phyloP scores from a whole-genome alignment of 2,329 filamentous ascomycete species.

The Apiospora koreana region DNA sequence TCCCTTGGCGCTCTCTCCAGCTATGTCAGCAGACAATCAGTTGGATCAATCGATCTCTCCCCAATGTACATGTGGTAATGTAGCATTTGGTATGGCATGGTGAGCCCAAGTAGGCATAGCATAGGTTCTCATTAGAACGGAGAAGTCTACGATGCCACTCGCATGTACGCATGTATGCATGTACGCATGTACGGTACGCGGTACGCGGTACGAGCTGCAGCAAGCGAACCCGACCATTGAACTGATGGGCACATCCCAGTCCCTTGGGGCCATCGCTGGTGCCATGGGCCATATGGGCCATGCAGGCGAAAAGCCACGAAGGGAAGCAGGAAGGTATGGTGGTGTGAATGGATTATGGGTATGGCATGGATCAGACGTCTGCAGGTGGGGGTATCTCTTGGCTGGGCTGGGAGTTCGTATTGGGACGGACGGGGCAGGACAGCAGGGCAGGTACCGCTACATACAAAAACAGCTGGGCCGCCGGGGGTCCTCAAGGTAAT shows the following conservation, averaged over 20 bases:
- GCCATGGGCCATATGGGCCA: too few species aligned
- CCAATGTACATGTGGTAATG: not conserved
- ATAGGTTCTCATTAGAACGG: not conserved
- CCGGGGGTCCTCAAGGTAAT: not conserved
- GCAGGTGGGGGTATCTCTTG: slow-evolving; percentile 4
- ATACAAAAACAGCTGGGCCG: not conserved
- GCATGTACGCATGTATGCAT: not conserved
- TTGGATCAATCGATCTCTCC: not conserved
- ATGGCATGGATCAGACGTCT: not conserved
- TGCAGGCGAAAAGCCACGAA: slow-evolving; percentile 4
- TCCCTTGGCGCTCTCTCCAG: not conserved
- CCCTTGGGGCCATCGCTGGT: not conserved
- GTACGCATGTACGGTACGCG: too few species aligned
- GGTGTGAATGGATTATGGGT: not conserved
- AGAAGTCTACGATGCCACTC: not conserved
- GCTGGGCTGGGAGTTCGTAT: slow-evolving; percentile 4
- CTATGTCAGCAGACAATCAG: not conserved
- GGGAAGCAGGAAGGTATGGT: not conserved
- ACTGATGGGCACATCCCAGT: not conserved
- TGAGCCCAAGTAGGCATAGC: slow-evolving; percentile 1
- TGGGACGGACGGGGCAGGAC: not conserved
- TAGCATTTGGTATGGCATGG: not conserved
- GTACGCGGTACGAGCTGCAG: not conserved
- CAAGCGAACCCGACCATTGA: not conserved
- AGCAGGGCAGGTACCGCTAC: not conserved